Conservation (phyloP, 768 basidiomycete species). For the Mycena indigotica region DNA sequence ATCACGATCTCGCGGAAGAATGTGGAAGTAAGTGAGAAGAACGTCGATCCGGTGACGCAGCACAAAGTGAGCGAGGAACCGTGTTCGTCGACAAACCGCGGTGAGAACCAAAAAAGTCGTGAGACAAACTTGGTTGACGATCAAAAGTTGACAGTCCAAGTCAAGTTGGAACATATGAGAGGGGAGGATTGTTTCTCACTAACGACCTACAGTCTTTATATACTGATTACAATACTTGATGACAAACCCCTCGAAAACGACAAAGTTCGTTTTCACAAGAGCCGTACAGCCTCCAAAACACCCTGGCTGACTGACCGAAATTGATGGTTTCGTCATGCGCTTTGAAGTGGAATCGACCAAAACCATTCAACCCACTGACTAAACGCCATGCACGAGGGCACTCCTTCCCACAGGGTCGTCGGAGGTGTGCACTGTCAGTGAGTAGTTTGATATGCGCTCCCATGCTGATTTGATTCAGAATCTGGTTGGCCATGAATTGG, state of each 20-base stretch:
- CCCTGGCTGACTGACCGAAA: not conserved
- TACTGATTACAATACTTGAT: not conserved
- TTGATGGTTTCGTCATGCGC: not conserved
- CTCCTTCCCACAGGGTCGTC: not conserved
- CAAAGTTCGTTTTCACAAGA: not conserved
- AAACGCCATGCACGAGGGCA: not conserved
- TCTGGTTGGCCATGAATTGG: not conserved
- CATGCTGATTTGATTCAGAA: not conserved
- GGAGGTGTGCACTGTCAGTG: not conserved
- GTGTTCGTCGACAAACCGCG: too few species aligned
- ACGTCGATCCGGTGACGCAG: not conserved
- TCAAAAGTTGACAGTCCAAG: not conserved
- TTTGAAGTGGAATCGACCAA: not conserved
- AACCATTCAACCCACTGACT: not conserved
- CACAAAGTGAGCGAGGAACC: too few species aligned
- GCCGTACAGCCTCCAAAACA: not conserved
- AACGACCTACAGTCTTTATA: not conserved
- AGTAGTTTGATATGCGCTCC: not conserved
- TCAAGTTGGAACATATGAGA: not conserved
- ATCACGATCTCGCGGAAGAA: not conserved
- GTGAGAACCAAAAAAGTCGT: too few species aligned
- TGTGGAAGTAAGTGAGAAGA: not conserved
- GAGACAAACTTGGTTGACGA: not conserved
- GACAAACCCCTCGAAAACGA: not conserved
- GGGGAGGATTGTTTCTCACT: not conserved